A percentile compares a stretch with the other conserved stretches of the same genome.
phyloP scores from a whole-genome alignment of 768 basidiomycete species.

The Amanita molliuscula region DNA sequence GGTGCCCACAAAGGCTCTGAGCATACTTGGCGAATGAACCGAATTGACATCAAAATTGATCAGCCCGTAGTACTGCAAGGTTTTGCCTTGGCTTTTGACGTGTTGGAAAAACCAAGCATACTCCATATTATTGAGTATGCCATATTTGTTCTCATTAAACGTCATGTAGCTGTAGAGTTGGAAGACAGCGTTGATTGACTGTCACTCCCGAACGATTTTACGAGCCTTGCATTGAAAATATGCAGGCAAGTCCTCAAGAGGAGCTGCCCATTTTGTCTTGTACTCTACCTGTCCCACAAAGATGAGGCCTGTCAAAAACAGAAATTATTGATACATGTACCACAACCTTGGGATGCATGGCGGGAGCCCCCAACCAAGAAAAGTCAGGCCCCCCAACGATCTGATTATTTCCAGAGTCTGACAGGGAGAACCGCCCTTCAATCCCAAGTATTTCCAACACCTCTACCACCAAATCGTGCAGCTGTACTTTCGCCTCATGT shows the following conservation, averaged over 20 bases:
- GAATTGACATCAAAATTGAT: conserved; percentile 5
- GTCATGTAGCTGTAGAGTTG: conserved; percentile 12
- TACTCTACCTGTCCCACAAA: conserved; percentile 8
- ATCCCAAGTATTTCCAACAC: conserved; percentile 7
- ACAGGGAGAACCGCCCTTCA: conserved; percentile 5
- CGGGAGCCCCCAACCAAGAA: conserved; percentile 1
- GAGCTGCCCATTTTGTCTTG: conserved; percentile 9
- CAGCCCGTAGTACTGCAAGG: conserved; percentile 6
- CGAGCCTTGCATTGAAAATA: conserved; percentile 5
- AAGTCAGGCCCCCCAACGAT: conserved; percentile 9
- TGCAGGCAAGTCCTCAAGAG: conserved; percentile 7
- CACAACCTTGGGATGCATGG: conserved; percentile 7
- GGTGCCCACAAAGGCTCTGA: conserved; percentile 8
- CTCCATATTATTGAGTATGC: conserved; percentile 10
- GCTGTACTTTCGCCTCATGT: conserved; percentile 2
- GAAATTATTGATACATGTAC: conserved; percentile 6
- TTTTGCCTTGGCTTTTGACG: conserved; percentile 5
- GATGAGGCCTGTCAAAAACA: not conserved
- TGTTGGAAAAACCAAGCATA: conserved; percentile 10
- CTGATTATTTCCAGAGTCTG: conserved; percentile 3
- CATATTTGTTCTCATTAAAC: conserved; percentile 10
- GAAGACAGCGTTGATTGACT: conserved; percentile 9
- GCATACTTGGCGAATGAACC: conserved; percentile 3
- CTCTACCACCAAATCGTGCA: conserved; percentile 7
- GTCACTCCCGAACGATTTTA: conserved; percentile 4